Conservation (phyloP, 345 rosid species). For the Mercurialis annua region DNA sequence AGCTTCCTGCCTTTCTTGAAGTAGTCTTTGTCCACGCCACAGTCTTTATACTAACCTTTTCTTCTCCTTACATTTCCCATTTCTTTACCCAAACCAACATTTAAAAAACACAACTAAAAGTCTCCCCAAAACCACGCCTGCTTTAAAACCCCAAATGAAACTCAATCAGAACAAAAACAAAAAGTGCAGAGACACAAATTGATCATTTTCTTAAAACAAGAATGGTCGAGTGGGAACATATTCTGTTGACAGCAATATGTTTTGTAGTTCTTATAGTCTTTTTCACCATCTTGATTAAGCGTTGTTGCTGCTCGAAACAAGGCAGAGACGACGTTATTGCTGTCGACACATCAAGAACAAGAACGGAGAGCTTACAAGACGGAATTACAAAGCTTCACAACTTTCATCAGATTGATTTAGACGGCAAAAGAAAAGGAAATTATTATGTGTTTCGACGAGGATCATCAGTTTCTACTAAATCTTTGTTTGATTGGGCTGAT, state of each 20-base stretch:
- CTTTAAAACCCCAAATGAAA: no score
- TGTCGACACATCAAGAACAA: constrained; percentile 2
- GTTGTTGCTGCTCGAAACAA: constrained; percentile 37
- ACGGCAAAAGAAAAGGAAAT: constrained; percentile 48
- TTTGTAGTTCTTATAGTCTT: constrained; percentile 24
- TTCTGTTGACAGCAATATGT: constrained; percentile 32
- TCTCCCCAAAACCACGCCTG: background rate
- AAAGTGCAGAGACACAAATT: background rate
- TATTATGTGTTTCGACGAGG: constrained; percentile 48
- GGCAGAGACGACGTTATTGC: constrained; percentile 11
- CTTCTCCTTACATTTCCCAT: background rate
- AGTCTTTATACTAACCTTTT: background rate
- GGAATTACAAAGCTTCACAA: constrained; percentile 57
- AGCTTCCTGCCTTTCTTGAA: constrained; percentile 39
- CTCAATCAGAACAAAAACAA: background rate
- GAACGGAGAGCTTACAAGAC: constrained; percentile 38
- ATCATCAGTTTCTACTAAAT: constrained; percentile 28
- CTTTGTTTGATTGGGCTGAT: constrained; percentile 70
- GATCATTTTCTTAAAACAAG: constrained; percentile 15
- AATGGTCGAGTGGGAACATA: constrained; percentile 42
- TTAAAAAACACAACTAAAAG: background rate
- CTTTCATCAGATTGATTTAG: constrained; percentile 36
- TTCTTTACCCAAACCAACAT: background rate
- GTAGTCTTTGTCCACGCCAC: constrained; percentile 41
- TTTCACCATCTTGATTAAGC: constrained; percentile 36